phyloP scores from a whole-genome alignment of 2,329 filamentous ascomycete species.

The Elsinoe perseae region DNA sequence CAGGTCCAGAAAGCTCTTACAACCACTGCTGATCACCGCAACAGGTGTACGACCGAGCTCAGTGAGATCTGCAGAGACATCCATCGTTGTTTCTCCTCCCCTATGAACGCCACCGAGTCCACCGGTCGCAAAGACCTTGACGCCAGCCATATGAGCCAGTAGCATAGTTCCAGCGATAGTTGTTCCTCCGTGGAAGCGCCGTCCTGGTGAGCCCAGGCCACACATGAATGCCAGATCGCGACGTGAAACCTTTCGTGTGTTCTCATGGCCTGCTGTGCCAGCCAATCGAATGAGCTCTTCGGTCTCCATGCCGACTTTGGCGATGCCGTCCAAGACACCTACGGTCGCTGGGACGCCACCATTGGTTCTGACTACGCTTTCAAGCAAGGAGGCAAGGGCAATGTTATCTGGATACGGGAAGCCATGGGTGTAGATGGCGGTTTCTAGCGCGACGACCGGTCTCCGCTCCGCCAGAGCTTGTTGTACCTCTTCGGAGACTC shows the following conservation, averaged over 20 bases:
- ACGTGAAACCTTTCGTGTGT: slow-evolving; percentile 74
- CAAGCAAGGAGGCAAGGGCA: slow-evolving; percentile 69
- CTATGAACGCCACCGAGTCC: slow-evolving; percentile 92
- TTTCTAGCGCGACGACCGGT: slow-evolving; percentile 87
- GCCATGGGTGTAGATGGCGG: slow-evolving; percentile 92
- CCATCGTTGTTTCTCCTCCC: slow-evolving; percentile 77
- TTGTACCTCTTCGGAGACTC: slow-evolving; percentile 72
- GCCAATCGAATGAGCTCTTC: slow-evolving; percentile 69
- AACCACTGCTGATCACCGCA: slow-evolving; percentile 80
- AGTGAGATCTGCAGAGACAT: slow-evolving; percentile 89
- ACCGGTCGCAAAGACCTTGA: slow-evolving; percentile 88
- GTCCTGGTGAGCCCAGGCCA: slow-evolving; percentile 61
- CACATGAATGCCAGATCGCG: slow-evolving; percentile 77
- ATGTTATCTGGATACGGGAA: slow-evolving; percentile 66
- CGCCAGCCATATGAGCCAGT: slow-evolving; percentile 75
- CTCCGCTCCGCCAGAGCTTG: slow-evolving; percentile 65
- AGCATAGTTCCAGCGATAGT: slow-evolving; percentile 92
- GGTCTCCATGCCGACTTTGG: slow-evolving; percentile 66
- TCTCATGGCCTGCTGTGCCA: slow-evolving; percentile 44
- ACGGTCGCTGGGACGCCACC: slow-evolving; percentile 87
- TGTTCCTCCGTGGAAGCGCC: slow-evolving; percentile 74
- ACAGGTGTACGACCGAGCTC: slow-evolving; percentile 86
- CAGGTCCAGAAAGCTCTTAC: slow-evolving; percentile 94
- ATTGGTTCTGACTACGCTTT: slow-evolving; percentile 69
- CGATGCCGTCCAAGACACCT: slow-evolving; percentile 75